phyloP scores from a whole-genome alignment of 441 rosid species.

The Iberis amara region DNA sequence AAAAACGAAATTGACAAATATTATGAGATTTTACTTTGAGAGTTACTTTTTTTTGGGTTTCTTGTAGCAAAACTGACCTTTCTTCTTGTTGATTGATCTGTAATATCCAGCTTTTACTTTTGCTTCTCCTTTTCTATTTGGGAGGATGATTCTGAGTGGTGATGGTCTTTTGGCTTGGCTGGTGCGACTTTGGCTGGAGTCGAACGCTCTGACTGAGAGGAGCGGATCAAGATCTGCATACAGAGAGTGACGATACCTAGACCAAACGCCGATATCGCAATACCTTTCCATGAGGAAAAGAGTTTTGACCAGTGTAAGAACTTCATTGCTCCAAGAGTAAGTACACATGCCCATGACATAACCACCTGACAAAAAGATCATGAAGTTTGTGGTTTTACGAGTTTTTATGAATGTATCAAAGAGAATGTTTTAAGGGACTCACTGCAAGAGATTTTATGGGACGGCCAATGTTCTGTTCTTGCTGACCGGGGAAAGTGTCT shows the following conservation, averaged over 20 bases:
- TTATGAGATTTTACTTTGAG: neutral
- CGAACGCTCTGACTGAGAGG: slow-evolving; percentile 88
- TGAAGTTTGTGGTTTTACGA: slow-evolving; percentile 4
- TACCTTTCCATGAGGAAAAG: slow-evolving; percentile 84
- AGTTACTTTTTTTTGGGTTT: neutral
- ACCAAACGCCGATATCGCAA: slow-evolving; percentile 44
- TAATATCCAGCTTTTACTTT: neutral
- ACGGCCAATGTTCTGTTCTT: slow-evolving; percentile 67
- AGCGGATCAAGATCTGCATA: slow-evolving; percentile 80
- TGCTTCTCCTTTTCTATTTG: neutral
- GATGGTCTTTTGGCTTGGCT: slow-evolving; percentile 40
- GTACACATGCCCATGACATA: slow-evolving; percentile 56
- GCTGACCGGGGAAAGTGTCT: slow-evolving; percentile 68
- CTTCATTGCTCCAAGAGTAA: slow-evolving; percentile 55
- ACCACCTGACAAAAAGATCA: slow-evolving; percentile 50
- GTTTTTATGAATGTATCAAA: slow-evolving; percentile 7
- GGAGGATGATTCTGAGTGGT: neutral
- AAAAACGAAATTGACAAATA: neutral
- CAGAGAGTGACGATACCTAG: slow-evolving; percentile 62
- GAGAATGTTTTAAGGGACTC: slow-evolving; percentile 26
- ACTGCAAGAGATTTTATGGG: slow-evolving; percentile 78
- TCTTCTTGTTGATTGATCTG: neutral
- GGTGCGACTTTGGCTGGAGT: slow-evolving; percentile 78
- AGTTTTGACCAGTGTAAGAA: slow-evolving; percentile 79
- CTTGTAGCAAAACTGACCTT: neutral